Evolutionary conservation across 495 filamentous ascomycete species (phyloP).

Genomic region (Daldinia childiae): DNA sequence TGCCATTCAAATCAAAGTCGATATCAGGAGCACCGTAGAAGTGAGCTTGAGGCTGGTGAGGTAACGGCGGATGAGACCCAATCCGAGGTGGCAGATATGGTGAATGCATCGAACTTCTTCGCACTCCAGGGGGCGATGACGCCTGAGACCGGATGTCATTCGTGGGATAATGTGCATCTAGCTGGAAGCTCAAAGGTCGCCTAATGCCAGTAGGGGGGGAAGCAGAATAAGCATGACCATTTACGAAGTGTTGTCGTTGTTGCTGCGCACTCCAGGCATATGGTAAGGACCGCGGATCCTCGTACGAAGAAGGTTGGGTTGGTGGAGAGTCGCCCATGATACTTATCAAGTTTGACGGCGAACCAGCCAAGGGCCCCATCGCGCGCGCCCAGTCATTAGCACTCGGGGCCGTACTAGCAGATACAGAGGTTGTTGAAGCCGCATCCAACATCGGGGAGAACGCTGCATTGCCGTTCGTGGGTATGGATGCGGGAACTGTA

Average conservation of each 20-base stretch:
- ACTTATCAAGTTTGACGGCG: conserved; percentile 64
- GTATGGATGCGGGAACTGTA: conserved; percentile 46
- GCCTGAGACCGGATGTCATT: conserved; percentile 57
- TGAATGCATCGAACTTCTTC: conserved; percentile 70
- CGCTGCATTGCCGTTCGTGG: conserved; percentile 50
- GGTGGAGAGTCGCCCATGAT: conserved; percentile 64
- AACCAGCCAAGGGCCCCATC: conserved; percentile 59
- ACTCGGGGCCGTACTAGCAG: conserved; percentile 58
- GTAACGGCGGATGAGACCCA: conserved; percentile 71
- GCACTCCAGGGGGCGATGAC: conserved; percentile 52
- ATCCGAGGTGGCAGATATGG: conserved; percentile 57
- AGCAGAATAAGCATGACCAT: conserved; percentile 54
- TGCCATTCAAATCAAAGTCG: conserved; percentile 68
- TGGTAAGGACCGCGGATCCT: conserved; percentile 55
- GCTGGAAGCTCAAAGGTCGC: conserved; percentile 62
- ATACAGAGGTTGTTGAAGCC: conserved; percentile 55
- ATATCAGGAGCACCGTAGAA: conserved; percentile 73
- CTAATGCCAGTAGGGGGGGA: conserved; percentile 58
- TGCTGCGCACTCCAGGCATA: conserved; percentile 55
- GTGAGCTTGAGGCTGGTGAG: conserved; percentile 83
- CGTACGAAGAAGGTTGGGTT: conserved; percentile 63
- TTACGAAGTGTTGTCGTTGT: conserved; percentile 48
- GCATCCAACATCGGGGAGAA: conserved; percentile 57
- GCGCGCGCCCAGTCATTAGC: conserved; percentile 64
- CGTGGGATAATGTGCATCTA: conserved; percentile 57